Base-by-base conservation (phyloP, 2,329 filamentous ascomycete genomes). In the Penicillium sclerotigenum region DNA sequence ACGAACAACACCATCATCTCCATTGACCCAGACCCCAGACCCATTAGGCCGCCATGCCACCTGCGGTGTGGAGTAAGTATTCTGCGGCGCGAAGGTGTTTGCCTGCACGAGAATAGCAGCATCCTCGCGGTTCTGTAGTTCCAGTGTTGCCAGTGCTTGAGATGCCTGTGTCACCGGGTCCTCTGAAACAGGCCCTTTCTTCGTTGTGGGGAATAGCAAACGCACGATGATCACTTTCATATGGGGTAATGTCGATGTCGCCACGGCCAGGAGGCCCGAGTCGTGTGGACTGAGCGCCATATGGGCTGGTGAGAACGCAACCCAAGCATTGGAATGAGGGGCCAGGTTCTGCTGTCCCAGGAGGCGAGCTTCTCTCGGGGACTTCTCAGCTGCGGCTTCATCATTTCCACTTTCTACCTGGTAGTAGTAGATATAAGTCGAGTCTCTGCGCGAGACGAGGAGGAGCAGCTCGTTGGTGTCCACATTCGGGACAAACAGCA, bases 241-340 rank as follows among this genome's bases (percentile, higher is more conserved):
- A 60, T 84, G 79, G 2, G 85, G 84, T 1, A 83, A 75, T 1
- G 81, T 79, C 2, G 81, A 85, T 0, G 84, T 86, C 11, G 82
- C 83, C 7, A 87, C 77, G 1, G 84, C 85, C 1, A 85, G 61
- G 1, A 87, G 66, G 4, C 75, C 75, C 1, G 80, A 72, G 61
- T 87, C 81, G 2, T 73, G 77, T 0, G 85, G 85, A 55, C 77
- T 82, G 1, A 83, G 66, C 9, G 82, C 79, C 20, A 87, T 73
- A 42, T 80, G 79, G 7, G 82, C 81, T 0, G 84, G 84, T 0
- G 83, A 84, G 65, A 87, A 87, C 1, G 82, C 78, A 14, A 85
- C 72, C 85, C 85, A 87, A n/a, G 83, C 78, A 64, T 83, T 86
- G 3, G 83, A 84, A 63, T 84, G 79, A 1, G 84, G 84, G 9